Conservation (phyloP, 768 basidiomycete genomes). For the Trametes maxima region DNA sequence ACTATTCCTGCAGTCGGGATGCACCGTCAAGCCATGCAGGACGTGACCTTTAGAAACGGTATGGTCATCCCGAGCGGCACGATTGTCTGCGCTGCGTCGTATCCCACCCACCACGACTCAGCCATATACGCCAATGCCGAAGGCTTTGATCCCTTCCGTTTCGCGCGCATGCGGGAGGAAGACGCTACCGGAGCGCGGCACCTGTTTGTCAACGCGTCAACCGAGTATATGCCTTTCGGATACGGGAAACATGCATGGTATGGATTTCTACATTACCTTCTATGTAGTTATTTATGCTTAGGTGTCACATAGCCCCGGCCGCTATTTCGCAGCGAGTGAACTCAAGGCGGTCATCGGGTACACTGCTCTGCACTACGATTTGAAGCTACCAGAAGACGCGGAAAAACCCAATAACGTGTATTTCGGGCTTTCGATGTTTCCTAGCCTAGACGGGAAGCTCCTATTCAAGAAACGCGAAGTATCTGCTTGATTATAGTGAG, state of each 20-base stretch:
- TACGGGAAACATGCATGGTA: background rate
- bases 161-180: slow-evolving; percentile 30
- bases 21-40: slow-evolving; percentile 37
- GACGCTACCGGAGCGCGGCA: slow-evolving; percentile 6
- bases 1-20: slow-evolving; percentile 14
- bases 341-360: slow-evolving; percentile 15
- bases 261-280: background rate
- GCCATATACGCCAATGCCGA: slow-evolving; percentile 37
- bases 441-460: background rate
- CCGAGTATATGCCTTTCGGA: background rate
- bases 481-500: too few species aligned
- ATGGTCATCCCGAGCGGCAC: slow-evolving; percentile 43
- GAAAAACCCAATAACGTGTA: background rate
- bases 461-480: background rate
- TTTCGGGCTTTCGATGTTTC: background rate
- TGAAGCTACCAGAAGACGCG: slow-evolving; percentile 4
- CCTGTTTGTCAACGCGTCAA: background rate
- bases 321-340: slow-evolving; percentile 17
- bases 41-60: slow-evolving; percentile 49
- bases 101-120: slow-evolving; percentile 35
- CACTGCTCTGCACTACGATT: slow-evolving; percentile 10
- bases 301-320: slow-evolving; percentile 3
- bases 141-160: slow-evolving; percentile 30
- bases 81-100: slow-evolving; percentile 33
- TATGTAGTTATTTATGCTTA: background rate